phyloP scores from a whole-genome alignment of 2,329 filamentous ascomycete genomes.

The Fusarium tricinctum region DNA sequence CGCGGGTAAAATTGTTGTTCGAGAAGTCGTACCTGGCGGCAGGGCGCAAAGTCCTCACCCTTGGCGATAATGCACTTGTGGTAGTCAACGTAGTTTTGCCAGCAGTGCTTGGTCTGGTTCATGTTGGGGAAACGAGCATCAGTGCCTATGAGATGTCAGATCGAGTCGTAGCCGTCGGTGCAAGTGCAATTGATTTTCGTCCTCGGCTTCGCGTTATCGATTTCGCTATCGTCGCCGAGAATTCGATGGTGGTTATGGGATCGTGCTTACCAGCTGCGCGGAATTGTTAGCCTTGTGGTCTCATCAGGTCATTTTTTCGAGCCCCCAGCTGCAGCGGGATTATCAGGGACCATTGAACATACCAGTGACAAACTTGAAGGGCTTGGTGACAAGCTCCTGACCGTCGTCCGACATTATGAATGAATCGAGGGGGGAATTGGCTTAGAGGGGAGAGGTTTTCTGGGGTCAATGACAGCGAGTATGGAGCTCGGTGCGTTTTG shows the following conservation, averaged over 20 bases:
- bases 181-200: constrained; percentile 49
- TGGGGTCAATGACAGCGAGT: constrained; percentile 54
- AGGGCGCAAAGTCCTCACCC: constrained; percentile 97
- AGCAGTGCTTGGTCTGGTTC: constrained; percentile 99
- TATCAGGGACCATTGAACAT: constrained; percentile 60
- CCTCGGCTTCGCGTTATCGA: constrained; percentile 38
- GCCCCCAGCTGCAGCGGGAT: constrained; percentile 53
- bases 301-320: constrained; percentile 55
- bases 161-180: constrained; percentile 20
- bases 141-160: constrained; percentile 75
- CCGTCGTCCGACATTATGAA: constrained; percentile 87
- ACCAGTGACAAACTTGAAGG: constrained; percentile 99
- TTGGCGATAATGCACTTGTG: constrained; percentile 99
- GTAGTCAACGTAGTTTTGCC: constrained; percentile 99
- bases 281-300: constrained; percentile 59
- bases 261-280: constrained; percentile 60
- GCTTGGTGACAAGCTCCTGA: constrained; percentile 88
- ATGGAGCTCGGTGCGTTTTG: constrained; percentile 53
- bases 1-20: constrained; percentile 4
- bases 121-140: constrained; percentile 98
- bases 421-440: constrained; percentile 50
- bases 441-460: constrained; percentile 44
- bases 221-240: constrained; percentile 31
- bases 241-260: constrained; percentile 34
- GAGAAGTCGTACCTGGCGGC: constrained; percentile 80